A percentile compares a stretch with the other conserved stretches of the same genome.
Evolutionary conservation across 2,329 filamentous ascomycete species (phyloP).

Genomic region (Penicillium sp.): DNA sequence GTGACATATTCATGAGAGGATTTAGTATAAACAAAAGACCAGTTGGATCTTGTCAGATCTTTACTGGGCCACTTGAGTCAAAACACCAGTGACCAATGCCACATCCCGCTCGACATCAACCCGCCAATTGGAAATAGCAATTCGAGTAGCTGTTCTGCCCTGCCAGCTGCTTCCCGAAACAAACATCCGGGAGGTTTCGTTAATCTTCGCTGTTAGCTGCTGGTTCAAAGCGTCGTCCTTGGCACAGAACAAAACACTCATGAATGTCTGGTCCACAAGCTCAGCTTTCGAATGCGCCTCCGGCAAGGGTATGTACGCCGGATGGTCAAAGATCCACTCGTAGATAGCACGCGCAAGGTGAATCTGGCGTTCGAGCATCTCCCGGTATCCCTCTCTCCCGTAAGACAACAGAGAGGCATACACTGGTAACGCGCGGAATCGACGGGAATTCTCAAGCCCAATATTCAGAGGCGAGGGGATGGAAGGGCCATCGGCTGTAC

Average conservation of each 20-base stretch:
- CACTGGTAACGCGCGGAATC: slow-evolving; percentile 86
- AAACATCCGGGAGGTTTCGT: slow-evolving; percentile 71
- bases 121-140: slow-evolving; percentile 84
- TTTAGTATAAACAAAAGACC: neutral
- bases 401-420: slow-evolving; percentile 78
- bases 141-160: slow-evolving; percentile 70
- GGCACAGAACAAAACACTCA: slow-evolving; percentile 76
- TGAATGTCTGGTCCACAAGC: slow-evolving; percentile 58
- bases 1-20: too few relatives aligned
- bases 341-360: slow-evolving; percentile 68
- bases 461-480: slow-evolving; percentile 84
- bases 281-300: slow-evolving; percentile 35
- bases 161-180: slow-evolving; percentile 80
- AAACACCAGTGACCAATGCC: slow-evolving; percentile 61
- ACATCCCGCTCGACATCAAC: slow-evolving; percentile 69
- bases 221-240: slow-evolving; percentile 64
- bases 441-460: slow-evolving; percentile 85
- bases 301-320: slow-evolving; percentile 67
- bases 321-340: slow-evolving; percentile 59
- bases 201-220: slow-evolving; percentile 69
- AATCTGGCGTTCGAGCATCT: slow-evolving; percentile 72
- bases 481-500: slow-evolving; percentile 31
- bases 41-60: neutral
- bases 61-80: slow-evolving; percentile 52
- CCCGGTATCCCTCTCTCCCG: slow-evolving; percentile 66